These are phyloP conservation scores for Penicillium waksmanii DNA, from an alignment of 495 filamentous ascomycete genomes.

Conservation along the genomic window DNA sequence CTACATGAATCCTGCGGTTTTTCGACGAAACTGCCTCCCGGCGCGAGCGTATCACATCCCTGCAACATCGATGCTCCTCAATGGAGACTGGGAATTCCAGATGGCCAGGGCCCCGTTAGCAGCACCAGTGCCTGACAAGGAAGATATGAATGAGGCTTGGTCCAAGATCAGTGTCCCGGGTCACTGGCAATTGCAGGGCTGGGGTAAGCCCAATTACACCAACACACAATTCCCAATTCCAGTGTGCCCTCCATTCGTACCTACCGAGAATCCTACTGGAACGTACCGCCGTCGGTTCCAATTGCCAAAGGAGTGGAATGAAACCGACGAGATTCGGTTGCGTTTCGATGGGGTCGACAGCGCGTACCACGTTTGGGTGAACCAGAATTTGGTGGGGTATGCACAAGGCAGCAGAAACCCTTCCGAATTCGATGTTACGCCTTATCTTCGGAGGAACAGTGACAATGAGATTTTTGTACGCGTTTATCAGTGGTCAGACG, in stretches of 20 bases:
- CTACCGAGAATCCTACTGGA: slow-evolving; percentile 64
- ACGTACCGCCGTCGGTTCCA: slow-evolving; percentile 58
- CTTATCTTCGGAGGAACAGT: slow-evolving; percentile 39
- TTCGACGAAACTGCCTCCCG: slow-evolving; percentile 65
- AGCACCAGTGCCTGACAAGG: slow-evolving; percentile 42
- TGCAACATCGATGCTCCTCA: slow-evolving; percentile 53
- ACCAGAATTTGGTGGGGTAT: slow-evolving; percentile 61
- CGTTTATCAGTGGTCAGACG: slow-evolving; percentile 67
- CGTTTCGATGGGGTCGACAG: slow-evolving; percentile 71
- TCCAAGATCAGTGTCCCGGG: slow-evolving; percentile 61
- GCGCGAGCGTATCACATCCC: slow-evolving; percentile 65
- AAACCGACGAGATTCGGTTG: slow-evolving; percentile 54
- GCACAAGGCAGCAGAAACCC: slow-evolving; percentile 67
- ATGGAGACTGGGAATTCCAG: slow-evolving; percentile 64
- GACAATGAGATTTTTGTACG: slow-evolving; percentile 59
- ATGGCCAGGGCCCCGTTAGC: slow-evolving; percentile 53
- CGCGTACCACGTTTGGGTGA: slow-evolving; percentile 67
- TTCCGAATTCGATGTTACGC: slow-evolving; percentile 64
- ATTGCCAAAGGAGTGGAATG: slow-evolving; percentile 44
- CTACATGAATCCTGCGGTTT: slow-evolving; percentile 37
- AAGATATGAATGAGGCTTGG: slow-evolving; percentile 43
- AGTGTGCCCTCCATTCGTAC: slow-evolving; percentile 59
- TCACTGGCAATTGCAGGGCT: slow-evolving; percentile 73
- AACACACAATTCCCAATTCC: slow-evolving; percentile 68
- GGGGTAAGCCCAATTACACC: slow-evolving; percentile 65